Percentiles rank a stretch among this genome's conserved stretches.
Conservation (phyloP, 1,284 basidiomycete species). For the Moniliella sp. region DNA sequence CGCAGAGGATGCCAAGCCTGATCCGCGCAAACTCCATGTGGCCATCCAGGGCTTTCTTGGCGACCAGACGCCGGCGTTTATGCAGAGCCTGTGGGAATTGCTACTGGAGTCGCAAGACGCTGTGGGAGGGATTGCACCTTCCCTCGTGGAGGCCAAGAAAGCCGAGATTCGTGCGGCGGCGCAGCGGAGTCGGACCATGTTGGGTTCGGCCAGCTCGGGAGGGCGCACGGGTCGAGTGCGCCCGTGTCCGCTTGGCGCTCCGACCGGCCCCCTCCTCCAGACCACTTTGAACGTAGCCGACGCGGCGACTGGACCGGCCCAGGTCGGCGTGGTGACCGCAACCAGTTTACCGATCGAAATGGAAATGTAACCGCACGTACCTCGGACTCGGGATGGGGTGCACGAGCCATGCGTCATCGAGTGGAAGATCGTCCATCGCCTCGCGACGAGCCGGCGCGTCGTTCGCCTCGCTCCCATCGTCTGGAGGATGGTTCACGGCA, state of each 20-base stretch:
- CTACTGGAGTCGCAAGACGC: constrained; percentile 72
- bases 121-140: constrained; percentile 68
- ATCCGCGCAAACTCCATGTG: constrained; percentile 86
- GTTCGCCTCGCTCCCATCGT: too few relatives aligned
- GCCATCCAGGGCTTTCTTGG: constrained; percentile 71
- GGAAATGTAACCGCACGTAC: constrained; percentile 37
- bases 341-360: constrained; percentile 24
- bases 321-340: constrained; percentile 37
- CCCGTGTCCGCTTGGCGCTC: constrained; percentile 37
- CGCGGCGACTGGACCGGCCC: constrained; percentile 37
- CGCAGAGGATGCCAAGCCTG: constrained; percentile 48
- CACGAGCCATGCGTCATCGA: too few relatives aligned
- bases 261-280: constrained; percentile 33
- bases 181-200: constrained; percentile 44
- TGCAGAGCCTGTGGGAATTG: constrained; percentile 67
- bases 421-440: too few relatives aligned
- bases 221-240: constrained; percentile 35
- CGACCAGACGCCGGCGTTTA: constrained; percentile 55
- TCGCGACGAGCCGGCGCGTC: too few relatives aligned
- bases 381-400: constrained; percentile 26
- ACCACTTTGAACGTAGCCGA: constrained; percentile 34
- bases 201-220: constrained; percentile 56
- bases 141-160: constrained; percentile 87
- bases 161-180: constrained; percentile 63
- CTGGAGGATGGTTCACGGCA: too few relatives aligned